Base-by-base conservation (phyloP, 176 grass and related monocot genomes). In the Carex pumila region DNA sequence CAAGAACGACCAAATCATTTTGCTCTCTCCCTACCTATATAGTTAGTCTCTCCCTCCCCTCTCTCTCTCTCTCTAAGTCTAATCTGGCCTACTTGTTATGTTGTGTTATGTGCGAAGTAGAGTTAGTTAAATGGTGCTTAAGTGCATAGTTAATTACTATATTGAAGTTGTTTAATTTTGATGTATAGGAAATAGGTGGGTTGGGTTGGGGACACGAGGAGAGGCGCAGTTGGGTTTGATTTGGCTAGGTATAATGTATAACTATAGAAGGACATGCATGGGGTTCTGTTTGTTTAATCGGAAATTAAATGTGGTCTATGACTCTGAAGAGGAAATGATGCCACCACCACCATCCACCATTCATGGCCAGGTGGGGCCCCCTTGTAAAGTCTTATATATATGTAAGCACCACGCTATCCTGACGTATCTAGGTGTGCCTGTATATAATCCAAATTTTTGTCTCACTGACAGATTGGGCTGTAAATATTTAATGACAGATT, bases 291-390 rank as follows among this genome's bases (percentile, higher is more conserved):
- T 65, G 81, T 83, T 83, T 83, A 83, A 69, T 83, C 15, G 32
- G 32, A 69, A 39, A 39, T 39, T 39, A 29, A 45, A 68, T 83
- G 81, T 66, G 79, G 36, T 5, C 58, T 81, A 50, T 81, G 79
- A 81, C 59, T 63, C 29, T 63, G 79, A 81, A 36, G 60, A 43
- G 79, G 36, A 65, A 81, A 74, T 58, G n/a, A 61, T 68, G 57
- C 73, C 85, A 81, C 57, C 85, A 81, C 61, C 85, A 86, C n/a
- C 84, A 79, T 86, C 84, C 84, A 86, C 85, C 74, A 80, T 43
- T 74, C 53, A 58, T 73, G 31, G 13, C 29, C 34, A 59, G 30
- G 63, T 50, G 43, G 58, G 67, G 43, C 10, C 65, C 18, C 18
- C 8, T 21, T 62, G 25, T 43, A 36, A 31, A 66, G 31, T 70